phyloP scores from a whole-genome alignment of 2,329 filamentous ascomycete species.

The Monascus ruber region DNA sequence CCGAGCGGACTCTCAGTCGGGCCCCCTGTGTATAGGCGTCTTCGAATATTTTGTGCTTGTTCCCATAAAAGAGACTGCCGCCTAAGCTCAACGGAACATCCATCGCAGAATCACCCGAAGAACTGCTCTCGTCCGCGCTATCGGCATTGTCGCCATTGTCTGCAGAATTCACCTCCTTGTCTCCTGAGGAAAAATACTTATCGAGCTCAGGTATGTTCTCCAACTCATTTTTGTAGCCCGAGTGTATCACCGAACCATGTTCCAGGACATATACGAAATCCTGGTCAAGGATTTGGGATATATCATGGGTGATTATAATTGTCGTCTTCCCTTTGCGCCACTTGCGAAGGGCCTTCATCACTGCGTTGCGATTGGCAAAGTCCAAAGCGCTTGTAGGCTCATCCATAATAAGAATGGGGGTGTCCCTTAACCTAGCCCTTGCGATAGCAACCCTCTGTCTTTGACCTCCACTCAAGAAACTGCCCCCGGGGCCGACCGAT shows the following conservation, averaged over 20 bases:
- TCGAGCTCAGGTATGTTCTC: conserved; percentile 21
- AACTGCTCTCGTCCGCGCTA: neutral
- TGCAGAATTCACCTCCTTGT: neutral
- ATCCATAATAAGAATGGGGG: conserved; percentile 73
- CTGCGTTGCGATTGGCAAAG: conserved; percentile 51
- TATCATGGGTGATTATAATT: conserved; percentile 85
- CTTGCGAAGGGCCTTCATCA: conserved; percentile 62
- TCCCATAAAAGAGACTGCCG: neutral
- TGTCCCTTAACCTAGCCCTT: conserved; percentile 62
- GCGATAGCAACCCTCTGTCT: conserved; percentile 72
- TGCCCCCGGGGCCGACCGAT: conserved; percentile 56
- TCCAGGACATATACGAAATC: conserved; percentile 79
- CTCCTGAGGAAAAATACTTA: conserved; percentile 7
- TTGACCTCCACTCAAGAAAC: conserved; percentile 71
- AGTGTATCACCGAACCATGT: conserved; percentile 53
- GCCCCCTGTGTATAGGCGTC: neutral
- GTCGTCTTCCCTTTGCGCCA: conserved; percentile 80
- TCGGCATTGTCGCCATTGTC: neutral
- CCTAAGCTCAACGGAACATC: neutral
- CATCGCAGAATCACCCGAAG: neutral
- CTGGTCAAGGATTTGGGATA: conserved; percentile 57
- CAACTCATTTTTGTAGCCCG: conserved; percentile 53
- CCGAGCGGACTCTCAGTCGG: neutral
- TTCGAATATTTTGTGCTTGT: neutral
- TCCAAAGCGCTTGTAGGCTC: conserved; percentile 84